Percentiles rank a stretch among this genome's conserved stretches.
Evolutionary conservation across 2,329 filamentous ascomycete species (phyloP).

Genomic region (Aspergillus sp.): DNA sequence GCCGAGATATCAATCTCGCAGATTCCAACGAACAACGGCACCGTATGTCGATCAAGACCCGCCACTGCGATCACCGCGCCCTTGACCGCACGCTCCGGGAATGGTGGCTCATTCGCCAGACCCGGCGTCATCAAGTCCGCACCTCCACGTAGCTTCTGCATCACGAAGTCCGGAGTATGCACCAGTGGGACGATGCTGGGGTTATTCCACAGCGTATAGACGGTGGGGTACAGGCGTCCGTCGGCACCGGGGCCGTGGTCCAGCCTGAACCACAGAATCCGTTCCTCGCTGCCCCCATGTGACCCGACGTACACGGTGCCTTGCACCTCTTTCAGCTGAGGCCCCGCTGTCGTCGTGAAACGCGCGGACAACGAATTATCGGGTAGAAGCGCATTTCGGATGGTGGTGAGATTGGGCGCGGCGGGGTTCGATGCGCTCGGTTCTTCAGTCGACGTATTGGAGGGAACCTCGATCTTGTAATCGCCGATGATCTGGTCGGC

Average conservation of each 20-base stretch:
- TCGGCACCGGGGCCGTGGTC: constrained; percentile 51
- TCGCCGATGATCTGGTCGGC: constrained; percentile 67
- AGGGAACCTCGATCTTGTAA: constrained; percentile 54
- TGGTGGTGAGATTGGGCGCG: constrained; percentile 47
- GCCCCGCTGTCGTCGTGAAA: constrained; percentile 65
- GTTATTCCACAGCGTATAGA: constrained; percentile 68
- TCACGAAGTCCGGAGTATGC: constrained; percentile 59
- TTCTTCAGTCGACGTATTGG: constrained; percentile 28
- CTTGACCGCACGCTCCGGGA: constrained; percentile 58
- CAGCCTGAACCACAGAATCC: constrained; percentile 65
- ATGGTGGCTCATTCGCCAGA: constrained; percentile 63
- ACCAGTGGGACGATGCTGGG: constrained; percentile 61
- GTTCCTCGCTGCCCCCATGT: constrained; percentile 56
- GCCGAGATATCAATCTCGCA: constrained; percentile 63
- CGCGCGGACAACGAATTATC: constrained; percentile 63
- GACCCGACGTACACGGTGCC: constrained; percentile 65
- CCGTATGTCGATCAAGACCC: constrained; percentile 57
- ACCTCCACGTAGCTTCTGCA: constrained; percentile 63
- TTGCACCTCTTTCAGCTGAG: constrained; percentile 59
- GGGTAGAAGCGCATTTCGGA: constrained; percentile 62
- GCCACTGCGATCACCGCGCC: constrained; percentile 64
- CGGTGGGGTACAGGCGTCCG: constrained; percentile 47
- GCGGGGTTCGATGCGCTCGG: constrained; percentile 43
- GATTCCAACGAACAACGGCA: constrained; percentile 64
- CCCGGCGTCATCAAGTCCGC: constrained; percentile 71